Evolutionary conservation across 805 yeast species (phyloP).

Genomic region (Candida ovalis): DNA sequence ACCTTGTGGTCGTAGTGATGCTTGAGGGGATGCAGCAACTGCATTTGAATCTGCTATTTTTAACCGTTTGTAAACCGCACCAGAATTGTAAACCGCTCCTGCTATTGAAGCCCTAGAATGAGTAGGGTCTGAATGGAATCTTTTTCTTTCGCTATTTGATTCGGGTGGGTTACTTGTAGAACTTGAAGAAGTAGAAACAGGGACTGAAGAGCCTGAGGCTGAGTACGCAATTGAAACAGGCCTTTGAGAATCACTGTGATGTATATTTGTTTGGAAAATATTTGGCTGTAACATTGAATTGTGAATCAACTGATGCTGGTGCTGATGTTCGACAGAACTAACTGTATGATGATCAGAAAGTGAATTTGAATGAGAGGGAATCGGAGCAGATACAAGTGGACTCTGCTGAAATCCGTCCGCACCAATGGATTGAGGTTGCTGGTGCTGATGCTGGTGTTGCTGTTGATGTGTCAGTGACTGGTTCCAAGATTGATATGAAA

Average conservation of each 20-base stretch:
- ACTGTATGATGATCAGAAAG: neutral
- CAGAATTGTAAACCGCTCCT: conserved; percentile 25
- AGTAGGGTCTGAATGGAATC: conserved; percentile 5
- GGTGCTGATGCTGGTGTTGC: neutral
- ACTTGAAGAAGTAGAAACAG: neutral
- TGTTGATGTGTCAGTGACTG: neutral
- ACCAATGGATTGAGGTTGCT: neutral
- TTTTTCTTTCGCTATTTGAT: conserved; percentile 4
- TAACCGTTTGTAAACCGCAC: conserved; percentile 24
- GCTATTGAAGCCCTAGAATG: conserved; percentile 20
- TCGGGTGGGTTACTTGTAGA: neutral
- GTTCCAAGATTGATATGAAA: neutral
- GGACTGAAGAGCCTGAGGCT: neutral
- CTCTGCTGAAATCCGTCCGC: neutral
- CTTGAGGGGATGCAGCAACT: conserved; percentile 1
- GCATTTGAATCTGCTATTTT: conserved; percentile 9
- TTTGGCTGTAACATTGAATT: neutral
- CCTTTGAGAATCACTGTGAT: neutral
- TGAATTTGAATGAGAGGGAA: neutral
- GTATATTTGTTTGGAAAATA: neutral
- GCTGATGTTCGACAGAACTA: neutral
- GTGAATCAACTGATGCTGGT: neutral
- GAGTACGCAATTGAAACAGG: neutral
- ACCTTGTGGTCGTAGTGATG: conserved; percentile 28
- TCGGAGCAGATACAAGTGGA: neutral